Percentiles rank a stretch among this genome's conserved stretches.
phyloP scores from a whole-genome alignment of 2,329 filamentous ascomycete genomes.

The Fusarium annulatum region DNA sequence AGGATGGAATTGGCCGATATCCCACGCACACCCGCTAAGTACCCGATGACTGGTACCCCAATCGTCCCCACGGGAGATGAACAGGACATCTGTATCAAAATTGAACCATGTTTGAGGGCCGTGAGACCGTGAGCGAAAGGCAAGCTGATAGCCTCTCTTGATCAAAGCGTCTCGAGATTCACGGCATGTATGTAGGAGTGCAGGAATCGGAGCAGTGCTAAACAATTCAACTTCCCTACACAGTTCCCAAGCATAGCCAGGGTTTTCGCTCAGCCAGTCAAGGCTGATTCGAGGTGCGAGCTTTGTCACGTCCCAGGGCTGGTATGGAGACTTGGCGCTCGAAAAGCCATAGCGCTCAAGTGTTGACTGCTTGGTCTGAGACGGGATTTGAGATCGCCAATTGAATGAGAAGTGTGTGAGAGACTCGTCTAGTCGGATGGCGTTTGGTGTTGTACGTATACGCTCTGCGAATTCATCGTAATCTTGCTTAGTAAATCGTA shows the following conservation, averaged over 20 bases:
- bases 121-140: not conserved
- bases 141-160: not conserved
- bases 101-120: conserved; percentile 4
- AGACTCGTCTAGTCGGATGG: not conserved
- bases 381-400: not conserved
- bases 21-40: not conserved
- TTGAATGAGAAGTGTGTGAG: not conserved
- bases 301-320: not conserved
- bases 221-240: not conserved
- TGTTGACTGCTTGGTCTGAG: accelerated
- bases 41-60: not conserved
- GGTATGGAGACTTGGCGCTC: not conserved
- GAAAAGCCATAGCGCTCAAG: not conserved
- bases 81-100: not conserved
- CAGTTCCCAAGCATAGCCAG: not conserved
- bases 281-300: not conserved
- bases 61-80: accelerated
- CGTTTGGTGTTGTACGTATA: not conserved
- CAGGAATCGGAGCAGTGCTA: not conserved
- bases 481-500: not conserved
- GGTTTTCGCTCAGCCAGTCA: not conserved
- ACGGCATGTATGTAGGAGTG: not conserved
- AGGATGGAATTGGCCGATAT: not conserved
- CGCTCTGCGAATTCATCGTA: not conserved
- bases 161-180: not conserved